Conservation (phyloP, 179 eudicot species). For the Sideroxylon spinosum region DNA sequence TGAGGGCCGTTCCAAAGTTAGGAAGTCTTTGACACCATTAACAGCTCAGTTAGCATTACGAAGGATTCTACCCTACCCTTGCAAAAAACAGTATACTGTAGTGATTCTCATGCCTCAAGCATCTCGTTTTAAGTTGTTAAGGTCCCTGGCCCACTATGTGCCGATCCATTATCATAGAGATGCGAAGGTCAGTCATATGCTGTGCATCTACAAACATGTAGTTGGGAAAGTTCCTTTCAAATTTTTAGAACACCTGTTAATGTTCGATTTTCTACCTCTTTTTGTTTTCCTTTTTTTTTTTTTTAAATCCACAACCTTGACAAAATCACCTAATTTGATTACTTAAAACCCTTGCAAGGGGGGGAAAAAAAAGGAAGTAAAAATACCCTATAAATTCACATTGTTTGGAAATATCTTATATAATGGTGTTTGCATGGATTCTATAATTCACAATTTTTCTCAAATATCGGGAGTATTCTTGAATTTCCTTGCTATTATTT, state of each 20-base stretch:
- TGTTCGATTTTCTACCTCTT: not conserved
- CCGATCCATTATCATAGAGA: conserved; percentile 25
- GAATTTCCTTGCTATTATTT: not conserved
- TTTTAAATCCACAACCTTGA: not conserved
- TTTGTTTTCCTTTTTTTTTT: not conserved
- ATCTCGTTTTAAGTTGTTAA: conserved; percentile 35
- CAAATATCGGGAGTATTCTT: not conserved
- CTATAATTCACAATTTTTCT: not conserved
- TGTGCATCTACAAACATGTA: not conserved
- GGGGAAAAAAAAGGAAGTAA: too few relatives aligned
- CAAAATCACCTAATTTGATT: not conserved
- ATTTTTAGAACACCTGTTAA: not conserved
- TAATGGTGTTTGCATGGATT: not conserved
- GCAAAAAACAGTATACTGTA: conserved; percentile 65
- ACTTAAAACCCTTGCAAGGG: not conserved
- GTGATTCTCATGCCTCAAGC: conserved; percentile 74
- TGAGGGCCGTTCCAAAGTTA: conserved; percentile 56
- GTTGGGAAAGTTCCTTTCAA: not conserved
- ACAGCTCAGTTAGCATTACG: conserved; percentile 62
- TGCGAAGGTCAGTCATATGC: conserved; percentile 53
- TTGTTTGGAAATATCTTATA: too few relatives aligned
- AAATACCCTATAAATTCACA: too few relatives aligned
- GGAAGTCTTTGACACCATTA: conserved; percentile 50
- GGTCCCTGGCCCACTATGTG: conserved; percentile 27
- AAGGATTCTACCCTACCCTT: conserved; percentile 75